These are phyloP conservation scores for Tieghemiomyces parasiticus DNA, from an alignment of 192 early-diverging fungal genomes.

Conservation along the genomic window DNA sequence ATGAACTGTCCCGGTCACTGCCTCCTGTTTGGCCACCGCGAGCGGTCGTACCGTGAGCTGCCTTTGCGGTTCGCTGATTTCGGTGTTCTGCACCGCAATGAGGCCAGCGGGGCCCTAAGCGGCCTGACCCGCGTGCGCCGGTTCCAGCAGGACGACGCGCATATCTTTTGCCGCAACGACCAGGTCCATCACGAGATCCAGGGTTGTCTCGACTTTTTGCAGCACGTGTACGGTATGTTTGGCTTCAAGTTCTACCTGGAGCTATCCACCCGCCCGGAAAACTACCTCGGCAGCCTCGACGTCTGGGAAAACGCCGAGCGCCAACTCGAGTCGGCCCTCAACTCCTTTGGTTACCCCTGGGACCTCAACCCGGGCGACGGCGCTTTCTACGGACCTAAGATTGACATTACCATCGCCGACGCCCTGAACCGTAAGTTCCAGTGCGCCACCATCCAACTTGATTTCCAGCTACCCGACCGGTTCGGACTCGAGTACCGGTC, in stretches of 20 bases:
- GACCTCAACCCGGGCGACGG: slow-evolving; percentile 88
- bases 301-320: slow-evolving; percentile 91
- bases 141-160: slow-evolving; percentile 99
- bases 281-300: slow-evolving; percentile 74
- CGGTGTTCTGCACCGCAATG: slow-evolving; percentile 92
- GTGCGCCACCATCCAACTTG: slow-evolving; percentile 96
- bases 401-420: slow-evolving; percentile 92
- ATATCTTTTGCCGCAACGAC: slow-evolving; percentile 88
- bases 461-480: slow-evolving; percentile 93
- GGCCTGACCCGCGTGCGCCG: slow-evolving; percentile 94
- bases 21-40: slow-evolving; percentile 85
- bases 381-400: slow-evolving; percentile 99
- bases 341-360: slow-evolving; percentile 71
- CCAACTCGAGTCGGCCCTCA: slow-evolving; percentile 57
- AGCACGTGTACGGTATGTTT: slow-evolving; percentile 84
- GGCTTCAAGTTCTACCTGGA: slow-evolving; percentile 83
- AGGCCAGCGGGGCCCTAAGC: slow-evolving; percentile 82
- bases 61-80: slow-evolving; percentile 95
- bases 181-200: slow-evolving; percentile 81
- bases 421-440: slow-evolving; percentile 82
- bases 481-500: slow-evolving; percentile 86
- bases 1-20: slow-evolving; percentile 99
- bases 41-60: slow-evolving; percentile 90
- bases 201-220: slow-evolving; percentile 71
- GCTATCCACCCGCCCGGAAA: slow-evolving; percentile 94